phyloP scores from a whole-genome alignment of 768 basidiomycete species.

The Leccinum truebloodii region DNA sequence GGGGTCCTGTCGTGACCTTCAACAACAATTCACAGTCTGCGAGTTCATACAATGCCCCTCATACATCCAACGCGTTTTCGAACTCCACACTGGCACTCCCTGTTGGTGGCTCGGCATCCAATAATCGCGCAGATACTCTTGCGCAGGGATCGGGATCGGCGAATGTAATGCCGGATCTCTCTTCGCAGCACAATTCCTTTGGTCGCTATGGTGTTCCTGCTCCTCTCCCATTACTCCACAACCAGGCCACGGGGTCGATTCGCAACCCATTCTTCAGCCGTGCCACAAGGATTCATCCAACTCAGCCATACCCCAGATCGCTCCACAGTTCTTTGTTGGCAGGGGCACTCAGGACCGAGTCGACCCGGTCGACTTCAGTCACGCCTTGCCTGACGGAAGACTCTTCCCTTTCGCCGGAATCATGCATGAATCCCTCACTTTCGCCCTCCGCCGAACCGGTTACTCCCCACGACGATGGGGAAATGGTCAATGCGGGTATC shows the following conservation, averaged over 20 bases:
- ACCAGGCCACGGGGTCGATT: background rate
- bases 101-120: background rate
- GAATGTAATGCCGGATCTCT: background rate
- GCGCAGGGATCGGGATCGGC: background rate
- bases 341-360: background rate
- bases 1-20: no score
- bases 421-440: background rate
- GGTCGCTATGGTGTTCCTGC: background rate
- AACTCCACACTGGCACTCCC: background rate
- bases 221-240: background rate
- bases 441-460: background rate
- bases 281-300: background rate
- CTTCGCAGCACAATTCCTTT: background rate
- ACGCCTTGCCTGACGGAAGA: background rate
- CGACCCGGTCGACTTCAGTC: background rate
- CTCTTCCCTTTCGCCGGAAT: background rate
- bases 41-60: no score
- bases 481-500: slow-evolving; percentile 8
- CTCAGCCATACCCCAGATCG: no score
- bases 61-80: background rate
- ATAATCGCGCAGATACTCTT: background rate
- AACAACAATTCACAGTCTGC: no score
- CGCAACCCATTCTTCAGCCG: background rate
- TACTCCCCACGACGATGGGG: background rate
- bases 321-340: background rate